phyloP scores from a whole-genome alignment of 495 filamentous ascomycete genomes.

The Friedmanniomyces endolithicus region DNA sequence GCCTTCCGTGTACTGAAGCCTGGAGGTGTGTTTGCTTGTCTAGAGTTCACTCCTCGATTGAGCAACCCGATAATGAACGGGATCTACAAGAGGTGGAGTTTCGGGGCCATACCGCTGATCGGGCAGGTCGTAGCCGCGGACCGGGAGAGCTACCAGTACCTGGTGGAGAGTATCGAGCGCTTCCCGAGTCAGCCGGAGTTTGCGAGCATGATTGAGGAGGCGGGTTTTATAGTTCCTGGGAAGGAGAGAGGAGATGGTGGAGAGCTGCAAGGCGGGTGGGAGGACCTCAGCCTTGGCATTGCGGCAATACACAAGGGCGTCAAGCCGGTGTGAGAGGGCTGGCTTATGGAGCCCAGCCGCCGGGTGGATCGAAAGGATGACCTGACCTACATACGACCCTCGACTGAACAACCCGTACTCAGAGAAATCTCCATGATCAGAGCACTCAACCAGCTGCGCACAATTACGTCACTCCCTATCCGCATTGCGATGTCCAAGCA shows the following conservation, averaged over 20 bases:
- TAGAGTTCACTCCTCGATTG: slow-evolving; percentile 83
- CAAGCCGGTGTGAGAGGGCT: slow-evolving; percentile 47
- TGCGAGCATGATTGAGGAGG: slow-evolving; percentile 72
- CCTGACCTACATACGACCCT: too few relatives aligned
- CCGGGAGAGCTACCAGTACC: slow-evolving; percentile 91
- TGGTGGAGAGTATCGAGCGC: slow-evolving; percentile 92
- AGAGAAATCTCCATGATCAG: too few relatives aligned
- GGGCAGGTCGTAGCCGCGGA: slow-evolving; percentile 92
- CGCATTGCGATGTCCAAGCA: too few relatives aligned
- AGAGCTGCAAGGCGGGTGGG: slow-evolving; percentile 50
- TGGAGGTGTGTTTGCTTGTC: slow-evolving; percentile 89
- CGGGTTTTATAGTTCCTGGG: slow-evolving; percentile 76
- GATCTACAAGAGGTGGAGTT: slow-evolving; percentile 94
- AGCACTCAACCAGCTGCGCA: too few relatives aligned
- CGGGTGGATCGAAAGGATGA: too few relatives aligned
- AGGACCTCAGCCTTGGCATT: slow-evolving; percentile 75
- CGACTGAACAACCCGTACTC: too few relatives aligned
- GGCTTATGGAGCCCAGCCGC: too few relatives aligned
- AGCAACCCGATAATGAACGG: slow-evolving; percentile 58
- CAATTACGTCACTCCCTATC: too few relatives aligned
- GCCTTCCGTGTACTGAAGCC: slow-evolving; percentile 83
- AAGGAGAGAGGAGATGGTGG: slow-evolving; percentile 63
- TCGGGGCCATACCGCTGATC: slow-evolving; percentile 84
- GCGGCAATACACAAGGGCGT: slow-evolving; percentile 94
- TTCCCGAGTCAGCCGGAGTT: slow-evolving; percentile 83